Evolutionary conservation across 83 land plant species (phyloP).

Genomic region (Larix sibirica): DNA sequence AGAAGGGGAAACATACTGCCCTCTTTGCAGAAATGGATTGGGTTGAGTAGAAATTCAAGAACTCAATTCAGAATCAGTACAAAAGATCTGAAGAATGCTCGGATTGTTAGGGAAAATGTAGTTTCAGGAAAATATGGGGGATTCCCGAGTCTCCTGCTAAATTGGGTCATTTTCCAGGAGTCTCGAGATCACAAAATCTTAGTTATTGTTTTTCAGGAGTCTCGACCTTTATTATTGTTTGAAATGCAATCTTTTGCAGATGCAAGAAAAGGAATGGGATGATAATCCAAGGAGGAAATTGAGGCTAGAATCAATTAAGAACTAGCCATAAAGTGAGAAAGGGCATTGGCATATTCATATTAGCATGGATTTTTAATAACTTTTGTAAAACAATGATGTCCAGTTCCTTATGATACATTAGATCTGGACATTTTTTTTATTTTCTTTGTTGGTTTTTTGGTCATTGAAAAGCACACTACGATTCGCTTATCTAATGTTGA

Average conservation of each 20-base stretch:
- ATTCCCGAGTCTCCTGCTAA: background rate
- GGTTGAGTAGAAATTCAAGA: background rate
- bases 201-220: background rate
- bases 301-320: conserved; percentile 76
- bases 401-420: background rate
- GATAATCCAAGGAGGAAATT: conserved; percentile 65
- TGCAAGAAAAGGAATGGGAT: conserved; percentile 59
- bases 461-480: background rate
- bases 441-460: background rate
- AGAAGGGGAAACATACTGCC: background rate
- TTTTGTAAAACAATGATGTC: background rate
- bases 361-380: background rate
- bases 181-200: conserved; percentile 20
- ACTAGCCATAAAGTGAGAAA: conserved; percentile 77
- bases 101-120: background rate
- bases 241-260: background rate
- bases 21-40: background rate
- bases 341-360: conserved; percentile 88
- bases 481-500: conserved; percentile 39
- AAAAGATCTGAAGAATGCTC: background rate
- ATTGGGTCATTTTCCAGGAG: background rate
- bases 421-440: background rate
- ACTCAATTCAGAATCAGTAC: background rate
- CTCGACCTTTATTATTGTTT: background rate
- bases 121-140: background rate